A percentile compares a stretch with the other conserved stretches of the same genome.
Conservation (phyloP, 2,329 filamentous ascomycete genomes). For the Didymella keratinophila region DNA sequence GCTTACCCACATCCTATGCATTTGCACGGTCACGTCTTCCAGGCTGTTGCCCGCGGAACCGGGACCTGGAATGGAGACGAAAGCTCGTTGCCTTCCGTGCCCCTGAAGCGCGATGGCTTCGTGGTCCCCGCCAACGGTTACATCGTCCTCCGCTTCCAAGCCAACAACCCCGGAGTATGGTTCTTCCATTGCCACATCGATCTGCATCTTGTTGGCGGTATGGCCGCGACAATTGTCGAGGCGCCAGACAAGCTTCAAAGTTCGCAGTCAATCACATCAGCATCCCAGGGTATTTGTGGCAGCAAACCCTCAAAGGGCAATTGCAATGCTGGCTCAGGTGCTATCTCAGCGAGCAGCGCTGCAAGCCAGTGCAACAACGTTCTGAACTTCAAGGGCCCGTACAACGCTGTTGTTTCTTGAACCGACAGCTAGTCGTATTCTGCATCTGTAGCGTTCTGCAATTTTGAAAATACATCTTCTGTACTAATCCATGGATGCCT, state of each 20-base stretch:
- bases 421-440: neutral
- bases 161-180: slow-evolving; percentile 52
- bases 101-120: slow-evolving; percentile 51
- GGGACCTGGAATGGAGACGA: slow-evolving; percentile 54
- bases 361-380: slow-evolving; percentile 39
- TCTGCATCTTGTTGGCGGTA: slow-evolving; percentile 42
- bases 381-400: slow-evolving; percentile 28
- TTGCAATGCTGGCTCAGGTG: slow-evolving; percentile 27
- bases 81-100: slow-evolving; percentile 47
- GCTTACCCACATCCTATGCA: slow-evolving; percentile 55
- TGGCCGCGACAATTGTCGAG: slow-evolving; percentile 40
- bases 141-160: slow-evolving; percentile 34
- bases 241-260: slow-evolving; percentile 30
- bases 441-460: slow-evolving; percentile 5
- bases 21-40: slow-evolving; percentile 35
- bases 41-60: slow-evolving; percentile 51
- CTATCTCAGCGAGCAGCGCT: slow-evolving; percentile 28
- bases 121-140: slow-evolving; percentile 48
- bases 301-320: slow-evolving; percentile 29
- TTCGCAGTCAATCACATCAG: slow-evolving; percentile 23
- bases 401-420: slow-evolving; percentile 11
- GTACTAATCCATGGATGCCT: too few species aligned
- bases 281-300: slow-evolving; percentile 26
- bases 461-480: neutral
- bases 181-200: slow-evolving; percentile 48